These are phyloP conservation scores for Nitzschia sp. DNA, from an alignment of 108 stramenopile species.

Conservation along the genomic window DNA sequence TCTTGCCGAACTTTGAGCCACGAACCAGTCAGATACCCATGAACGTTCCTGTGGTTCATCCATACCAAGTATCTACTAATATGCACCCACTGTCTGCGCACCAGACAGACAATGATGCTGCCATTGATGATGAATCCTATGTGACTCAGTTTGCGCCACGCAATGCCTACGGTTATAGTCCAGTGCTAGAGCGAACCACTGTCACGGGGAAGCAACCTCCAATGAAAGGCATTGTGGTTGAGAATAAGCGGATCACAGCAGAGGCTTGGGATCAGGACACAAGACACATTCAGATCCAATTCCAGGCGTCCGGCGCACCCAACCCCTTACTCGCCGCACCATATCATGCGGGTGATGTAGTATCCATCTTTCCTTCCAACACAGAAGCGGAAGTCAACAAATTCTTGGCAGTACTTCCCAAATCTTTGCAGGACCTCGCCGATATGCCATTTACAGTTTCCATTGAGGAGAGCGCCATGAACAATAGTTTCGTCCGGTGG, in stretches of 20 bases:
- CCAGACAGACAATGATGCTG: conserved; percentile 50
- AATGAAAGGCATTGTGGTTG: conserved; percentile 47
- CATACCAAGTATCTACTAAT: neutral
- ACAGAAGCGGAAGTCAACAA: conserved; percentile 46
- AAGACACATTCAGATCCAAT: conserved; percentile 58
- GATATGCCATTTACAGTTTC: conserved; percentile 50
- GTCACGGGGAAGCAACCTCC: conserved; percentile 12
- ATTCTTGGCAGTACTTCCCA: conserved; percentile 65
- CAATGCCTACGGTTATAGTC: conserved; percentile 66
- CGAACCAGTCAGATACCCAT: neutral
- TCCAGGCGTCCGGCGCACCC: conserved; percentile 11
- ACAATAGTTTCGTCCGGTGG: conserved; percentile 51
- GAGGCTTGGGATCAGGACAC: conserved; percentile 79
- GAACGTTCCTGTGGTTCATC: neutral
- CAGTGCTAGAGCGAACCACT: neutral
- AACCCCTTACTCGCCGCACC: neutral
- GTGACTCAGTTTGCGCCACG: conserved; percentile 57
- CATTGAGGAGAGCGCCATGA: conserved; percentile 14
- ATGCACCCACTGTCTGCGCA: neutral
- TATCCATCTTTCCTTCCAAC: conserved; percentile 70
- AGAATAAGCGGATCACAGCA: conserved; percentile 68
- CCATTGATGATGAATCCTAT: conserved; percentile 49
- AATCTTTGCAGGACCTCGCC: conserved; percentile 44
- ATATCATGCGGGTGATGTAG: conserved; percentile 80
- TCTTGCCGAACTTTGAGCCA: conserved; percentile 24